These are phyloP conservation scores for Chalciporus piperatus DNA, from an alignment of 768 basidiomycete genomes.

Conservation along the genomic window DNA sequence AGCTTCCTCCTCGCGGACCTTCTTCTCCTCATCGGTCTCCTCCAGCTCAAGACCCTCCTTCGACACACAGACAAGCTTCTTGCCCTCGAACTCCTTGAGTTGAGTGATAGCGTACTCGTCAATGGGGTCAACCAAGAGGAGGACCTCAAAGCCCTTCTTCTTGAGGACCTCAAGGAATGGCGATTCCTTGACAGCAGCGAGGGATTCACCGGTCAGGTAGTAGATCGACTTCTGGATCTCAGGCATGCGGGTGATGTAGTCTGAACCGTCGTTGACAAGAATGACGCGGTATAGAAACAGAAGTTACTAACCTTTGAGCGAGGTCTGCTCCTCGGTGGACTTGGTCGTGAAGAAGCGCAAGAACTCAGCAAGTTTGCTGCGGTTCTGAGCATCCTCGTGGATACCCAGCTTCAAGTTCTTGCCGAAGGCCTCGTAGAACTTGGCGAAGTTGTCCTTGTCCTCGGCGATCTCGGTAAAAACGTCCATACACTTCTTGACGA, in stretches of 20 bases:
- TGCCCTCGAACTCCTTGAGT: slow-evolving; percentile 98
- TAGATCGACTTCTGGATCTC: slow-evolving; percentile 98
- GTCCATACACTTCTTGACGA: slow-evolving; percentile 98
- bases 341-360: slow-evolving; percentile 98
- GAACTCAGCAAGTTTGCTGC: slow-evolving; percentile 99
- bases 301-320: slow-evolving; percentile 75
- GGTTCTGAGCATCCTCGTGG: slow-evolving; percentile 98
- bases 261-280: slow-evolving; percentile 35
- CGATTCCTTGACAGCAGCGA: slow-evolving; percentile 85
- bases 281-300: neutral
- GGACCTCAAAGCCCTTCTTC: slow-evolving; percentile 99
- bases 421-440: slow-evolving; percentile 98
- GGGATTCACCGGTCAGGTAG: slow-evolving; percentile 98
- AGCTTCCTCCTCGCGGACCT: slow-evolving; percentile 79
- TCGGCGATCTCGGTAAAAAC: slow-evolving; percentile 94
- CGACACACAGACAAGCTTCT: slow-evolving; percentile 96
- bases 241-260: slow-evolving; percentile 99
- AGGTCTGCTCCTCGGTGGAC: slow-evolving; percentile 83
- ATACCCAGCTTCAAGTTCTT: slow-evolving; percentile 99
- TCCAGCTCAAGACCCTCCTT: slow-evolving; percentile 99
- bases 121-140: slow-evolving; percentile 97
- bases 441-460: slow-evolving; percentile 97
- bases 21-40: slow-evolving; percentile 98
- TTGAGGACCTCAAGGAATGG: slow-evolving; percentile 99
- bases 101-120: slow-evolving; percentile 99